Percentiles rank a stretch among this genome's conserved stretches.
These are phyloP conservation scores for Pilasporangium apinafurcum DNA, from an alignment of 352 stramenopile genomes.

Conservation along the genomic window DNA sequence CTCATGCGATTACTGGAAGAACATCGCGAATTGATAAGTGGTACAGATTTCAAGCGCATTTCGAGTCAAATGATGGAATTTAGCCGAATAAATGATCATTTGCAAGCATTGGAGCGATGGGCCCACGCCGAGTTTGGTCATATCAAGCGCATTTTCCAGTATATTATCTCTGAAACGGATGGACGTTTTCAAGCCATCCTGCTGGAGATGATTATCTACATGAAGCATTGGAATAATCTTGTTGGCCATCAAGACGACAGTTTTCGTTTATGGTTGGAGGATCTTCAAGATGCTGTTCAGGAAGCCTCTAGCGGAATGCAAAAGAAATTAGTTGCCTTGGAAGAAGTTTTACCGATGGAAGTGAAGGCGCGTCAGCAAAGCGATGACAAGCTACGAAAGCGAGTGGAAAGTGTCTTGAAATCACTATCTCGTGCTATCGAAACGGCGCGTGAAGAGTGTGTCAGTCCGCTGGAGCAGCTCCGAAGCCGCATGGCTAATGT, in stretches of 20 bases:
- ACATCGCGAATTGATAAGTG: slow-evolving; percentile 29
- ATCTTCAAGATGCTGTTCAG: slow-evolving; percentile 17
- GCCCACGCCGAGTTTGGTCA: slow-evolving; percentile 38
- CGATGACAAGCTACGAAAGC: slow-evolving; percentile 41
- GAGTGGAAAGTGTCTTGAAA: slow-evolving; percentile 38
- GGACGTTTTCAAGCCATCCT: slow-evolving; percentile 25
- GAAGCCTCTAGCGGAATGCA: slow-evolving; percentile 35
- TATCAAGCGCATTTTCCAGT: slow-evolving; percentile 48
- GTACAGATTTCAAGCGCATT: slow-evolving; percentile 43
- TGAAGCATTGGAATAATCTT: slow-evolving; percentile 20
- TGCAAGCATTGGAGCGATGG: slow-evolving; percentile 51
- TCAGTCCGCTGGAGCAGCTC: slow-evolving; percentile 10
- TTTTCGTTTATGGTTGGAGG: slow-evolving; percentile 10
- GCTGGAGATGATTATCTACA: slow-evolving; percentile 17
- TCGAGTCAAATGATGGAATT: slow-evolving; percentile 46
- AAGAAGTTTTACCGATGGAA: slow-evolving; percentile 60
- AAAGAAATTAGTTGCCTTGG: slow-evolving; percentile 35
- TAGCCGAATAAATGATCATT: slow-evolving; percentile 46
- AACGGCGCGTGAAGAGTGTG: slow-evolving; percentile 15
- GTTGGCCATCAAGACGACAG: slow-evolving; percentile 33
- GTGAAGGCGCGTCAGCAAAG: slow-evolving; percentile 50
- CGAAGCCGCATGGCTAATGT: slow-evolving; percentile 21
- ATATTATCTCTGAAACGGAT: slow-evolving; percentile 26
- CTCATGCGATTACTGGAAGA: slow-evolving; percentile 43
- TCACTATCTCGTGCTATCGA: slow-evolving; percentile 23